Base-by-base conservation (phyloP, 2,329 filamentous ascomycete genomes). In the Pestalotiopsis sp. region DNA sequence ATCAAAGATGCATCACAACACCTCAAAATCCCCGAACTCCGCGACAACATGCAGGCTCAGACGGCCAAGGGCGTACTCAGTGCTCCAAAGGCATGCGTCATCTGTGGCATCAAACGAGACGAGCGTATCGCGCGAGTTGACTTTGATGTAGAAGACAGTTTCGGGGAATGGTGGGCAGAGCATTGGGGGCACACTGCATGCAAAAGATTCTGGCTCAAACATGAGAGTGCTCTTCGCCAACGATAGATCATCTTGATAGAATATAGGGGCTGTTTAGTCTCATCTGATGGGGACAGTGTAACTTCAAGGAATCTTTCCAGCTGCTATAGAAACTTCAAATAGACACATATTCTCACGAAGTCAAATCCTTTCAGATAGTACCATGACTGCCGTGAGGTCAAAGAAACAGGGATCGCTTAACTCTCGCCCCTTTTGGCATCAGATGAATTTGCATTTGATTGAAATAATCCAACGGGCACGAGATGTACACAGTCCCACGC, bases 101-200 rank as follows among this genome's bases (percentile, higher is more conserved):
- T 98, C 39, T 98, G 95, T 79, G 95, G 95, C 0, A 80, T 98
- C 72, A 96, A 93, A 81, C 86, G 95, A 71, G 94, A 97, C 55
- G 95, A 98, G 81, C 87, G 95, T 64, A 85, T 98, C 12, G 79
- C 83, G 23, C 93, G 91, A 76, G 87, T 96, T 41, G 94, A 97
- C 75, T 83, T 90, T 65, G 86, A 91, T 31, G 89, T 97, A 9
- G 91, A 95, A 74, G 95, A 98, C 79, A 94, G 92, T 78, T 98
- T 98, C 83, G 94, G 94, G 13, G 95, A 98, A 82, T 98, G 94
- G 93, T 98, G 95, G 95, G 85, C 92, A 57, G 94, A 98, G 60
- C 91, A 95, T 78, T 95, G 94, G 92, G 93, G 92, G 0, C 92
- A 95, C 80, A 84, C 88, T 70, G 88, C 89, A 23, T 98, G 95